These are phyloP conservation scores for Salix dunnii DNA, from an alignment of 345 rosid species.

Conservation along the genomic window DNA sequence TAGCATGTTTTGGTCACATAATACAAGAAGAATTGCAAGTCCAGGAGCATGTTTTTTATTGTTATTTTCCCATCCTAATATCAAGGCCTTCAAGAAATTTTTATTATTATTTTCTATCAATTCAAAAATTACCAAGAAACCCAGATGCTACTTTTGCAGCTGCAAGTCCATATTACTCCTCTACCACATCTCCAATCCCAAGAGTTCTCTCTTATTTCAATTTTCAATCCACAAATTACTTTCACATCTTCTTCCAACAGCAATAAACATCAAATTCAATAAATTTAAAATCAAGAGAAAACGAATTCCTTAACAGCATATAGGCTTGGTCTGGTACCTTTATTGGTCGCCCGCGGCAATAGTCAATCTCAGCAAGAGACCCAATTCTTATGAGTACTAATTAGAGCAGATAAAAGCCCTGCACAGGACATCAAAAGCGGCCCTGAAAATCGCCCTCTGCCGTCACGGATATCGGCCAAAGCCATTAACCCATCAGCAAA, in stretches of 20 bases:
- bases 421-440: constrained; percentile 59
- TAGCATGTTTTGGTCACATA: too few relatives aligned
- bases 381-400: constrained; percentile 93
- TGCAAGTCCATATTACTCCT: not conserved
- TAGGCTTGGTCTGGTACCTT: too few relatives aligned
- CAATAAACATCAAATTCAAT: not conserved
- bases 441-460: constrained; percentile 55
- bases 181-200: not conserved
- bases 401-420: constrained; percentile 76
- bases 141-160: not conserved
- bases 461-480: constrained; percentile 64
- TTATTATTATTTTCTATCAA: too few relatives aligned
- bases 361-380: constrained; percentile 51
- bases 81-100: too few relatives aligned
- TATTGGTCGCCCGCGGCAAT: constrained; percentile 7
- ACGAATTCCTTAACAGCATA: constrained; percentile 4
- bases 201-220: not conserved
- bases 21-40: too few relatives aligned
- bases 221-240: not conserved
- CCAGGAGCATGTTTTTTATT: too few relatives aligned
- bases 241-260: not conserved
- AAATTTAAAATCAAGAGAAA: not conserved
- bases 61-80: too few relatives aligned
- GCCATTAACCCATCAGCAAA: constrained; percentile 84
- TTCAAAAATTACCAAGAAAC: not conserved